Evolutionary conservation across 2,329 filamentous ascomycete species (phyloP).

Genomic region (Diaporthe ampelina): DNA sequence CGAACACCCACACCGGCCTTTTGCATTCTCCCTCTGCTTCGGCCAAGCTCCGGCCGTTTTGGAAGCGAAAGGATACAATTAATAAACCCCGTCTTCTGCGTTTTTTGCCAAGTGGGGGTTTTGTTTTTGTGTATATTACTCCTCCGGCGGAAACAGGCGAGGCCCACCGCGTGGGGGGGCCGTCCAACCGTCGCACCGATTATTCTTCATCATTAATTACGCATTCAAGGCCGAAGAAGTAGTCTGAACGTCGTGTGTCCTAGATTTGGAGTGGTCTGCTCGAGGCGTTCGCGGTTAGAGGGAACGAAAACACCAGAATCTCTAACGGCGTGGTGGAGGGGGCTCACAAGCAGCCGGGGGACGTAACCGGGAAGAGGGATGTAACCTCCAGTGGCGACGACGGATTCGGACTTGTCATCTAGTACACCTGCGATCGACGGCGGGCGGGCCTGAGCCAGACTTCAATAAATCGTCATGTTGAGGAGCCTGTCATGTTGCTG

Average conservation of each 20-base stretch:
- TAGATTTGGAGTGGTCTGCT: conserved; percentile 35
- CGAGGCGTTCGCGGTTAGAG: conserved; percentile 36
- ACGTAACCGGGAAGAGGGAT: conserved; percentile 3
- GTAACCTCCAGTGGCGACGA: neutral
- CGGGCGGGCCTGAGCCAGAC: conserved; percentile 7
- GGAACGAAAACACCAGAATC: conserved; percentile 33
- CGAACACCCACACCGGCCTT: conserved; percentile 35
- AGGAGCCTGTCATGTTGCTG: conserved; percentile 1
- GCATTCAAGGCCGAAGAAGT: conserved; percentile 32
- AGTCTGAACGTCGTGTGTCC: conserved; percentile 32
- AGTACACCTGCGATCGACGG: conserved; percentile 27
- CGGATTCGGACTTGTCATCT: conserved; percentile 18
- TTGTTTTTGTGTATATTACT: conserved; percentile 41
- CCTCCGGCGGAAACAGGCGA: conserved; percentile 33
- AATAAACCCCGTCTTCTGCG: conserved; percentile 35
- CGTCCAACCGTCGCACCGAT: conserved; percentile 19
- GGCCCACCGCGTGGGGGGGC: conserved; percentile 5
- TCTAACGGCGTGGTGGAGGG: neutral
- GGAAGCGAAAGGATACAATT: conserved; percentile 40
- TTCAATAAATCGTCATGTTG: conserved; percentile 36
- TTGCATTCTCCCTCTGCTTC: conserved; percentile 31
- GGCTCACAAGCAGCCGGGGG: conserved; percentile 21
- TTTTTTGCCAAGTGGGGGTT: conserved; percentile 12
- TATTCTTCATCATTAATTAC: conserved; percentile 38
- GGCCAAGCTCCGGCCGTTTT: conserved; percentile 18